Evolutionary conservation across 192 early-diverging fungal genomes (phyloP), one percentile per base, ranked within the genome.

Genomic region (Coemansia sp.): DNA sequence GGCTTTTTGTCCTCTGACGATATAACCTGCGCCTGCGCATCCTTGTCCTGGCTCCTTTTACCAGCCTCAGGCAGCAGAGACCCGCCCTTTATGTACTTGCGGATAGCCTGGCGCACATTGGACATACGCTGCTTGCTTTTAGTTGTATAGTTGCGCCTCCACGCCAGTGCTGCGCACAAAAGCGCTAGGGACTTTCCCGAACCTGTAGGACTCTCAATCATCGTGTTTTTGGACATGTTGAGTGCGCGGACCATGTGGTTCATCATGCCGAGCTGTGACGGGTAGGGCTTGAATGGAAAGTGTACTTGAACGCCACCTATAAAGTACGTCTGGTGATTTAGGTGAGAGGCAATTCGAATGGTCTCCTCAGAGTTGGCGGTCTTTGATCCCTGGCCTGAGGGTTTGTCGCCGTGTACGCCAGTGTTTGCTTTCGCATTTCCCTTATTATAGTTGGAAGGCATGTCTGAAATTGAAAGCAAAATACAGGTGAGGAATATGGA

Each of bases 161-260:
- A 92, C 0, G 85, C 87, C 25, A 93, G 64, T 0, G 80, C 67
- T 0, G 89, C 81, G 55, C 88, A 89, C 17, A 93, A 61, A 24
- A 93, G 54, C 0, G 86, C 85, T 24, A 93, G 55, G 3, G 89
- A 87, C 61, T 93, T 93, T 25, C 91, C 91, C 10, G 91, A 90
- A 1, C 91, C 91, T 1, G 87, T 88, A 2, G 87, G 85, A 24
- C 83, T 84, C 41, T 90, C 87, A n/a, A 90, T 73, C 52, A 92
- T 71, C 0, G 85, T 82, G 61, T 91, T 86, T 39, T 85, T 57
- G 4, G 71, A 37, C 11, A 53, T 61, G 40, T 80, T 81, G 14
- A 85, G 57, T 1, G 83, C 81, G 3, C 72, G 61, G 14, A 84
- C 67, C 66, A 90, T 82, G 55, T 81, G 83, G 59, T 68, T 71